Base-by-base conservation (phyloP, 2,329 filamentous ascomycete species). In the Macrophomina phaseolina region DNA sequence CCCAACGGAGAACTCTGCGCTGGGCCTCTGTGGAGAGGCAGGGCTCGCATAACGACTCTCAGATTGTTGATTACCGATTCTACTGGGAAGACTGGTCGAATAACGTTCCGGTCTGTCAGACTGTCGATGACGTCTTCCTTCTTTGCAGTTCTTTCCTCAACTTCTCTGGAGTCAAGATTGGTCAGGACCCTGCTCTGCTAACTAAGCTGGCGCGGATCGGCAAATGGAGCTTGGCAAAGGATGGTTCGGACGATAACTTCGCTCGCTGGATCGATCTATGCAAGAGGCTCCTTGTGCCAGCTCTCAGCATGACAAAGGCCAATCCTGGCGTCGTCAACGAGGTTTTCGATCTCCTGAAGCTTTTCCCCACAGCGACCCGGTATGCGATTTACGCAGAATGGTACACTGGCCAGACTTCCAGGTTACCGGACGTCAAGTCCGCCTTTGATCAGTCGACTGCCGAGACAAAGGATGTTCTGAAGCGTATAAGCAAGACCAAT, bases 61-160 rank as follows among this genome's bases (percentile, higher is more conserved):
- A 90, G 23, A 85, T 86, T n/a, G 87, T 83, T 12, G 85, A 91
- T 63, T 98, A 97, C 77, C 88, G 91, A 40, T 98, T 96, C 76
- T 99, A 99, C 78, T 97, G 95, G 89, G 93, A 97, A 67, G 95
- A 98, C 72, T 99, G 95, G 95, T 86, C 89, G 2, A 94, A 98
- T 78, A 97, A 95, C 70, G 85, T 99, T 53, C 96, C 95, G 0
- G 82, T 97, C 23, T 99, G 95, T 75, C 94, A 97, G 76, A 91
- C 85, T 1, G 88, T 97, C 5, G 93, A 97, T 69, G 95, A 99
- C 75, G 86, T 99, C 14, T 95, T 98, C 77, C 89, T 90, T 2
- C 86, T 97, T 0, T 96, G 93, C 77, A 87, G 89, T 67, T 94
- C 93, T 1, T 85, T 99, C 28, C 82, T 97, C 53, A 96, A 95